Evolutionary conservation across 2,329 filamentous ascomycete genomes (phyloP).

Genomic region (Knufia fluminis): DNA sequence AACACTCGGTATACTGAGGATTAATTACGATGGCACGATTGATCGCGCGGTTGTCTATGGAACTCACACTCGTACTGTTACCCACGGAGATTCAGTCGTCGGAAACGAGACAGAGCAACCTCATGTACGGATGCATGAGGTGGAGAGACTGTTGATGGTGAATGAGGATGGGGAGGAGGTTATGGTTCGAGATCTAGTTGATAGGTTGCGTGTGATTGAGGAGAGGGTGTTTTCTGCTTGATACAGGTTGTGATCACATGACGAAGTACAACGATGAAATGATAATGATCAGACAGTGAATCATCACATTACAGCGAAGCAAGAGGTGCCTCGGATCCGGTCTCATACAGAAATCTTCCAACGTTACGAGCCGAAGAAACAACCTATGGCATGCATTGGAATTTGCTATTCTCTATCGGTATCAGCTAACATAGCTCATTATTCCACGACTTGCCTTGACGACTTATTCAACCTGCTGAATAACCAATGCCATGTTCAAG

Average conservation of each 20-base stretch:
- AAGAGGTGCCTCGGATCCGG: neutral
- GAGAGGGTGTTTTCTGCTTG: neutral
- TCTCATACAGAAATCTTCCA: too few relatives aligned
- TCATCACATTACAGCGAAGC: neutral
- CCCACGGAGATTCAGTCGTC: too few relatives aligned
- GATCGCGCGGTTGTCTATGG: constrained; percentile 37
- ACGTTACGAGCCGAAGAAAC: too few relatives aligned
- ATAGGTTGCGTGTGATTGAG: neutral
- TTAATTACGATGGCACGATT: constrained; percentile 33
- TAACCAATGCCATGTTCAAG: neutral
- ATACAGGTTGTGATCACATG: neutral
- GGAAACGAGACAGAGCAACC: too few relatives aligned
- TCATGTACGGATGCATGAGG: constrained; percentile 2
- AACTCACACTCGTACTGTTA: neutral
- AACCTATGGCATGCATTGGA: neutral
- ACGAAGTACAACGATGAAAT: neutral
- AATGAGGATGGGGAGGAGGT: neutral
- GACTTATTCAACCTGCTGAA: neutral
- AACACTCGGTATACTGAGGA: constrained; percentile 34
- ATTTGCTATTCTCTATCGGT: neutral
- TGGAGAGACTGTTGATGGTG: constrained; percentile 1
- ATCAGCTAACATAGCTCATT: neutral
- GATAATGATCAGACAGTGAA: too few relatives aligned
- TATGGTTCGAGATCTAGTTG: neutral
- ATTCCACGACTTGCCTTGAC: neutral